A percentile compares a stretch with the other conserved stretches of the same genome.
Conservation (phyloP, 495 filamentous ascomycete species). For the Neurospora terricola region DNA sequence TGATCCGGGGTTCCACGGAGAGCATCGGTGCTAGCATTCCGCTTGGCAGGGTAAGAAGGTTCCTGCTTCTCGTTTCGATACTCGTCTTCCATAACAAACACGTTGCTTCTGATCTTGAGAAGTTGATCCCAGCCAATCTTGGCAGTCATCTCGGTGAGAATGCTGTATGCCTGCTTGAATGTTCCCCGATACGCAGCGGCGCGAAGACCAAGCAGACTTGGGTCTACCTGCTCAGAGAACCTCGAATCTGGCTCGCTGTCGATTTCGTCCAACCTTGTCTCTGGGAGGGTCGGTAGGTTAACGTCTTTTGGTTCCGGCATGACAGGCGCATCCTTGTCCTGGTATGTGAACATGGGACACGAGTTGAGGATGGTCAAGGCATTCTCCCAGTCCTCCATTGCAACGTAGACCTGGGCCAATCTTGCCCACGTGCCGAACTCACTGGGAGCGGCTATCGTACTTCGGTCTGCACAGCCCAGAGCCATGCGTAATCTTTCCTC, state of each 20-base stretch:
- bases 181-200: slow-evolving; percentile 86
- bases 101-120: slow-evolving; percentile 82
- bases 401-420: slow-evolving; percentile 84
- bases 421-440: slow-evolving; percentile 97
- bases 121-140: slow-evolving; percentile 98
- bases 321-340: slow-evolving; percentile 89
- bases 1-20: slow-evolving; percentile 57
- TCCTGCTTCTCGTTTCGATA: slow-evolving; percentile 85
- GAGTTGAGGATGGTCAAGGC: slow-evolving; percentile 95
- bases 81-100: slow-evolving; percentile 99
- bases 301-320: slow-evolving; percentile 87
- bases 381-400: slow-evolving; percentile 85
- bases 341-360: slow-evolving; percentile 99
- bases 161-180: slow-evolving; percentile 86
- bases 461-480: slow-evolving; percentile 84
- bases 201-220: slow-evolving; percentile 75
- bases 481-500: slow-evolving; percentile 63
- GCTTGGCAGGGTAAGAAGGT: slow-evolving; percentile 38
- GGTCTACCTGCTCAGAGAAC: slow-evolving; percentile 75
- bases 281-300: slow-evolving; percentile 73
- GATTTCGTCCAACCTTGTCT: slow-evolving; percentile 92
- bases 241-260: slow-evolving; percentile 76
- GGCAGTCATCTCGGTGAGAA: slow-evolving; percentile 86
- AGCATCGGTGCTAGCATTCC: slow-evolving; percentile 67
- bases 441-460: slow-evolving; percentile 87